These are phyloP conservation scores for Ascobolus immersus DNA, from an alignment of 495 filamentous ascomycete genomes.

Conservation along the genomic window DNA sequence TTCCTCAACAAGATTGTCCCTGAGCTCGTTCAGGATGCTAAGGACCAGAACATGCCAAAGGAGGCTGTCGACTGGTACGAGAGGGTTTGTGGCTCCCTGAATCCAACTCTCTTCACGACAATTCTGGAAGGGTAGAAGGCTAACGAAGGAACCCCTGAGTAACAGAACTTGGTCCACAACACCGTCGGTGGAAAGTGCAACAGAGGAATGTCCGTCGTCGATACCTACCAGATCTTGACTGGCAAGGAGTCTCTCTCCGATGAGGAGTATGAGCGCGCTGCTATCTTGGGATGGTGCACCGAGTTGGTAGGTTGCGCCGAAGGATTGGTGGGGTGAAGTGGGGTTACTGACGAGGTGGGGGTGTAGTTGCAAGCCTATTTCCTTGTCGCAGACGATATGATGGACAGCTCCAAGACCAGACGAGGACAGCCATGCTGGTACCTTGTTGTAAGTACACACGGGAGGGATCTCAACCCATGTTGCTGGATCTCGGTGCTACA, in stretches of 20 bases:
- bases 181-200: conserved; percentile 90
- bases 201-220: conserved; percentile 90
- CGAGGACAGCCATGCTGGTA: conserved; percentile 93
- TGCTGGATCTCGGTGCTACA: background rate
- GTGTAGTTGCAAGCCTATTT: conserved; percentile 74
- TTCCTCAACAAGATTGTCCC: conserved; percentile 51
- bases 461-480: background rate
- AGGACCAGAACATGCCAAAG: conserved; percentile 54
- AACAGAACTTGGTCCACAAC: conserved; percentile 56
- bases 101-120: conserved; percentile 5
- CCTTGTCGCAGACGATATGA: conserved; percentile 94
- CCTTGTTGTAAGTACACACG: conserved; percentile 16
- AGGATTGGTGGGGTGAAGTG: background rate
- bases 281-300: conserved; percentile 82
- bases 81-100: conserved; percentile 29
- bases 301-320: conserved; percentile 31
- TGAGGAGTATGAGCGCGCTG: conserved; percentile 62
- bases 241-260: conserved; percentile 35
- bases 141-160: background rate
- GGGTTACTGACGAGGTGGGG: conserved; percentile 2
- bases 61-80: conserved; percentile 71
- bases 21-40: conserved; percentile 47
- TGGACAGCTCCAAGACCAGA: conserved; percentile 83
- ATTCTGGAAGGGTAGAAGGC: background rate
- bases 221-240: conserved; percentile 60